These are phyloP conservation scores for Cutaneotrichosporon sp. DNA, from an alignment of 1,284 basidiomycete genomes.

Conservation along the genomic window DNA sequence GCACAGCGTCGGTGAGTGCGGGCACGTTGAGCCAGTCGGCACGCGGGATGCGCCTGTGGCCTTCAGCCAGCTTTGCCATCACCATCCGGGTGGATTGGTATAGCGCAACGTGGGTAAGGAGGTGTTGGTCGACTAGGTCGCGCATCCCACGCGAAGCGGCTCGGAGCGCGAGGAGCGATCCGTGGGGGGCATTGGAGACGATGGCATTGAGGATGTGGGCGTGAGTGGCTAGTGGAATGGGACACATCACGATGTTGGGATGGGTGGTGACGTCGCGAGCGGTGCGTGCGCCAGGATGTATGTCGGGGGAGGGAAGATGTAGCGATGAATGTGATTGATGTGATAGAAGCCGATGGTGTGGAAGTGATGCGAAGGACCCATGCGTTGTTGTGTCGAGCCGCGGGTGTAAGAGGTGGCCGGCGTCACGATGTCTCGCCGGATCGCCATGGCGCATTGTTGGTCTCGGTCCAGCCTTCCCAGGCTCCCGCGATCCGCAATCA, in stretches of 20 bases:
- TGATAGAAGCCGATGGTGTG: too few relatives aligned
- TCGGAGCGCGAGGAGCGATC: conserved; percentile 10
- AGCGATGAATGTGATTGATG: too few relatives aligned
- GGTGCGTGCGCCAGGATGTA: too few relatives aligned
- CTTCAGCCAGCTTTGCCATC: not conserved
- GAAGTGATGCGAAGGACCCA: too few relatives aligned
- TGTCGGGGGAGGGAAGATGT: not conserved
- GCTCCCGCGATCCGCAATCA: too few relatives aligned
- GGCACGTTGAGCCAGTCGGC: not conserved
- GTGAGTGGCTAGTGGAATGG: not conserved
- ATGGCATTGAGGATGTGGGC: conserved; percentile 13
- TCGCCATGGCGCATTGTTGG: too few relatives aligned
- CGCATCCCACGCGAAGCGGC: not conserved
- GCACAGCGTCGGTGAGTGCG: not conserved
- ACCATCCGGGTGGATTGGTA: not conserved
- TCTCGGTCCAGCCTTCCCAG: too few relatives aligned
- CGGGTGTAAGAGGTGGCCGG: too few relatives aligned
- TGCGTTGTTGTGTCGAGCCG: too few relatives aligned
- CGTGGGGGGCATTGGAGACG: not conserved
- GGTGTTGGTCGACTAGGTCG: not conserved
- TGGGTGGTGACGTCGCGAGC: not conserved
- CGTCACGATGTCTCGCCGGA: too few relatives aligned
- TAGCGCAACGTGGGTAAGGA: not conserved
- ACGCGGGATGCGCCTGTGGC: not conserved
- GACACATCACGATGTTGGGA: not conserved